These are phyloP conservation scores for Exserohilum turcica DNA, from an alignment of 2,329 filamentous ascomycete genomes.

Conservation along the genomic window DNA sequence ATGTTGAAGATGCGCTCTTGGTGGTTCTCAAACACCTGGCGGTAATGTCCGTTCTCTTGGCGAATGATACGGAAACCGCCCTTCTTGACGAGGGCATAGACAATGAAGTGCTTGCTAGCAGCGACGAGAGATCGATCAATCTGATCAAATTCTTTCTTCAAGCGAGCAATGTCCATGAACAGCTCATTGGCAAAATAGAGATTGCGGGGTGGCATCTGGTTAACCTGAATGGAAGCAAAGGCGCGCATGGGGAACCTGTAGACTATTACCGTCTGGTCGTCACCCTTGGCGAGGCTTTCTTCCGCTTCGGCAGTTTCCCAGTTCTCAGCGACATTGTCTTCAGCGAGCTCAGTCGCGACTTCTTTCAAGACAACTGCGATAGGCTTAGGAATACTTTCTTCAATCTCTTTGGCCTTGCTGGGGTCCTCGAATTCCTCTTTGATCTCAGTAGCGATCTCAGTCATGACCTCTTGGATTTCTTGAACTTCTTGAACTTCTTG, in stretches of 20 bases:
- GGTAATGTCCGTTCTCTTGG: slow-evolving; percentile 90
- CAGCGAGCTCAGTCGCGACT: slow-evolving; percentile 60
- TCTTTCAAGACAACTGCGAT: slow-evolving; percentile 63
- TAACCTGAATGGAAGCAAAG: slow-evolving; percentile 85
- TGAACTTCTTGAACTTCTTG: slow-evolving; percentile 62
- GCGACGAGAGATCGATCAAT: slow-evolving; percentile 92
- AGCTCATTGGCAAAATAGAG: slow-evolving; percentile 75
- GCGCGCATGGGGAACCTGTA: slow-evolving; percentile 97
- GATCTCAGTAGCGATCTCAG: slow-evolving; percentile 54
- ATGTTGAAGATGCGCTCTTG: slow-evolving; percentile 96
- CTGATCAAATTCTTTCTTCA: slow-evolving; percentile 98
- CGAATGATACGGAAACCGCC: slow-evolving; percentile 91
- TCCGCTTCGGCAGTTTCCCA: slow-evolving; percentile 87
- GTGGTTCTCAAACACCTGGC: slow-evolving; percentile 87
- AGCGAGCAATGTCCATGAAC: slow-evolving; percentile 87
- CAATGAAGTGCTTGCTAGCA: slow-evolving; percentile 87
- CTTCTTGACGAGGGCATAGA: slow-evolving; percentile 91
- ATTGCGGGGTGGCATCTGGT: slow-evolving; percentile 59
- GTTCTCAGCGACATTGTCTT: slow-evolving; percentile 72
- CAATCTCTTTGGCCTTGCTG: slow-evolving; percentile 59
- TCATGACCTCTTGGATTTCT: too few species aligned
- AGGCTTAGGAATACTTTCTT: slow-evolving; percentile 58
- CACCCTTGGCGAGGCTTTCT: slow-evolving; percentile 70
- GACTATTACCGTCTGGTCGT: slow-evolving; percentile 73
- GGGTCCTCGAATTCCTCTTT: slow-evolving; percentile 58